These are phyloP conservation scores for Fagopyrum esculentum DNA, from an alignment of 148 eudicot genomes.

Conservation along the genomic window DNA sequence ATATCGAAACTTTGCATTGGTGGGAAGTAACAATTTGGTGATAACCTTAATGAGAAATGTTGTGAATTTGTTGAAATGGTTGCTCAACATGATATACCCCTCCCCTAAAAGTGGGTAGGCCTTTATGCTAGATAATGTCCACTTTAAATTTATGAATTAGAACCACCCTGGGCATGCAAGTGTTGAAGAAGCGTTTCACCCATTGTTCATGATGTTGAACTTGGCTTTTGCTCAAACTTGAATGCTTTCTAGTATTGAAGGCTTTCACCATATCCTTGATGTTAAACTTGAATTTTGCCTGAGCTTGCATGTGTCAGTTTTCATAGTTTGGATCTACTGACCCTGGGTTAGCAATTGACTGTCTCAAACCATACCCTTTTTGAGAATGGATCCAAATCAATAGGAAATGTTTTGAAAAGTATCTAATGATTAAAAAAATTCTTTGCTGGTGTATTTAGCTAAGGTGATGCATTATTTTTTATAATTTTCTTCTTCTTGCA, in stretches of 20 bases:
- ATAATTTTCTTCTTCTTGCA: neutral
- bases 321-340: neutral
- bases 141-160: neutral
- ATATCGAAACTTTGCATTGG: neutral
- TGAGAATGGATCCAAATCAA: neutral
- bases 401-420: neutral
- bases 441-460: neutral
- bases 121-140: neutral
- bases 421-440: neutral
- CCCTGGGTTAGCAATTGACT: neutral
- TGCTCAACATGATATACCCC: neutral
- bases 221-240: neutral
- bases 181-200: neutral
- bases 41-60: neutral
- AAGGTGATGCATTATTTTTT: neutral
- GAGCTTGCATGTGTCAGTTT: neutral
- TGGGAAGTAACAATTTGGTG: neutral
- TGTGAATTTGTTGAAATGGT: neutral
- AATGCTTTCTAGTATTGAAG: too few relatives aligned
- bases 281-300: neutral
- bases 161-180: neutral
- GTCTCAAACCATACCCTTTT: neutral
- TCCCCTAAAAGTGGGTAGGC: neutral
- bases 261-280: neutral
- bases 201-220: neutral